These are phyloP conservation scores for Alternaria sp. DNA, from an alignment of 2,329 filamentous ascomycete species.

Conservation along the genomic window DNA sequence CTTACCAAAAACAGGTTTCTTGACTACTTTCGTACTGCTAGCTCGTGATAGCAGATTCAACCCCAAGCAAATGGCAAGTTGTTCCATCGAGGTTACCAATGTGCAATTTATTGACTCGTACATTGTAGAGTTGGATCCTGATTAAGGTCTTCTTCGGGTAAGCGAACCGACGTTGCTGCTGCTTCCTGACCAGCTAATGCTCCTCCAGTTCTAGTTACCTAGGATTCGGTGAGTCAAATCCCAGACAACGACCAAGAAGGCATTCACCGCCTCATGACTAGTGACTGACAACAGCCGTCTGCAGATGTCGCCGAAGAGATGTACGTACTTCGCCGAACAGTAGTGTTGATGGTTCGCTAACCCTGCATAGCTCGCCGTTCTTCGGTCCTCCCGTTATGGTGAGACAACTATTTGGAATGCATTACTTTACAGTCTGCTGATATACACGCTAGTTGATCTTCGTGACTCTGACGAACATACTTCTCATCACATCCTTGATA, in stretches of 20 bases:
- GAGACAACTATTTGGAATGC: conserved; percentile 12
- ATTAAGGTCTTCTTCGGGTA: conserved; percentile 82
- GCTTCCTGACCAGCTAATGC: conserved; percentile 1
- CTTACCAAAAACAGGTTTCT: conserved; percentile 66
- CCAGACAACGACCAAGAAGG: background rate
- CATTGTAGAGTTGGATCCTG: conserved; percentile 68
- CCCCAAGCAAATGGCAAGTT: conserved; percentile 66
- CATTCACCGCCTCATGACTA: conserved; percentile 17
- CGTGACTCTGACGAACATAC: conserved; percentile 77
- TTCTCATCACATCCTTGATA: conserved; percentile 80
- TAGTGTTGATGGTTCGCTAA: conserved; percentile 19
- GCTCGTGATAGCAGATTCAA: conserved; percentile 71
- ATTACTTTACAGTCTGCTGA: conserved; percentile 38
- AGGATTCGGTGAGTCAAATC: conserved; percentile 67
- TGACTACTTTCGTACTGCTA: conserved; percentile 84
- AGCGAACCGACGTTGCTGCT: conserved; percentile 17
- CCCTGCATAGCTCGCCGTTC: conserved; percentile 55
- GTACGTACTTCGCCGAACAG: conserved; percentile 22
- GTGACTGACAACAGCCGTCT: conserved; percentile 28
- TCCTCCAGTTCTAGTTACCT: conserved; percentile 67
- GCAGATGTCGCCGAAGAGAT: conserved; percentile 59
- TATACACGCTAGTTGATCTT: conserved; percentile 66
- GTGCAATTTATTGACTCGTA: conserved; percentile 17
- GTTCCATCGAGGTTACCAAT: background rate
- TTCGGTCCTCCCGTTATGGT: conserved; percentile 64